Base-by-base conservation (phyloP, 2,329 filamentous ascomycete genomes). In the Pseudogymnoascus sp. region DNA sequence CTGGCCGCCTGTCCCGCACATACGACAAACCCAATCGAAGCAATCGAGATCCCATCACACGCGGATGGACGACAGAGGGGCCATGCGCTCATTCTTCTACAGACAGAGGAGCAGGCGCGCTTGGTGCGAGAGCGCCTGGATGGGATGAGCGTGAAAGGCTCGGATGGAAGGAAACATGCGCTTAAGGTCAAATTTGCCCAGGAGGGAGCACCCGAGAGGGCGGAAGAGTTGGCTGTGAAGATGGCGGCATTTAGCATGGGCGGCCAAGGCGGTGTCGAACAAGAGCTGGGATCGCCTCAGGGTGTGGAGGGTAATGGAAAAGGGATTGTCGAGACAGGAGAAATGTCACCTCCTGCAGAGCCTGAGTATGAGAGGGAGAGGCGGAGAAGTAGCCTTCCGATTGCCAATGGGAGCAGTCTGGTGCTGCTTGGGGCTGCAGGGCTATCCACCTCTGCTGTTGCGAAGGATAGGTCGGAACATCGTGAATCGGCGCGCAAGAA, bases 101-200 rank as follows among this genome's bases (percentile, higher is more conserved):
- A 56, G 28, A 56, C 49, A 34, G 49, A 56, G 28, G 49, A 56
- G 28, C 49, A 56, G 49, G 49, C 49, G 11, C 28, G 49, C 28
- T 56, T 16, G 9, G 49, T 56, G 49, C 49, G 49, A 34, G 49
- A 56, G 49, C 28, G 28, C 2, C 28, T 56, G 49, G 49, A 56
- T 56, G 49, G 49, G 49, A 56, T 34, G 49, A 56, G 49, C 28
- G 49, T 56, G 16, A 56, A 56, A 34, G 49, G 49, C 49, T 56
- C 49, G 2, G 49, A 56, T n/a, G 49, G 49, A 12, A 56, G 49
- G 49, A 56, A 34, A 56, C 28, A 56, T 34, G 49, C 49, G 9
- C 28, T 56, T 21, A 56, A 56, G 49, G 49, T 56, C 49, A 56
- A 56, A 56, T 56, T 56, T 56, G 49, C 49, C 3, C 49, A 56